phyloP scores from a whole-genome alignment of 768 basidiomycete species.

The Suillus variegatus region DNA sequence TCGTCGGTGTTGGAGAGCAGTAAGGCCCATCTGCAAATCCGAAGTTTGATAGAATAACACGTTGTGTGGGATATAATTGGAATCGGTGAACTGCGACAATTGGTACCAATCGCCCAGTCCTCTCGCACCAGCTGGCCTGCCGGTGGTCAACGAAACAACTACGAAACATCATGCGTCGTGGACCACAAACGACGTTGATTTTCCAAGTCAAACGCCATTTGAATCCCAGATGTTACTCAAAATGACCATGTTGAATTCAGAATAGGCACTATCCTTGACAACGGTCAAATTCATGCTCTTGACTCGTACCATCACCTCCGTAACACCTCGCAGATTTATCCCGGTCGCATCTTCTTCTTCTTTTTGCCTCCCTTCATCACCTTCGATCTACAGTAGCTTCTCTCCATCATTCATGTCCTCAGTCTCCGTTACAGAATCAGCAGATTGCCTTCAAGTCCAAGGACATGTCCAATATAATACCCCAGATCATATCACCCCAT shows the following conservation, averaged over 20 bases:
- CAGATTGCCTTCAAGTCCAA: conserved; percentile 64
- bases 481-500: conserved; percentile 62
- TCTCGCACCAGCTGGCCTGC: not conserved
- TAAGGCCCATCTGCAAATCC: no score
- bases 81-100: not conserved
- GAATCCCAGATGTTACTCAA: not conserved
- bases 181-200: not conserved
- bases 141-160: not conserved
- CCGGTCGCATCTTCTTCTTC: not conserved
- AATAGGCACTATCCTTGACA: conserved; percentile 1
- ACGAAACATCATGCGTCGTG: not conserved
- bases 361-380: not conserved
- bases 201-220: not conserved
- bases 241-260: not conserved
- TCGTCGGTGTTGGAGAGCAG: not conserved
- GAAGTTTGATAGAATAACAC: not conserved
- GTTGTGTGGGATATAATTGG: not conserved
- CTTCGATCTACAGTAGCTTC: conserved; percentile 1
- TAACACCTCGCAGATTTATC: not conserved
- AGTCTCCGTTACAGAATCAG: conserved; percentile 41
- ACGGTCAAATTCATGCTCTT: conserved; percentile 8
- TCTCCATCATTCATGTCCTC: conserved; percentile 20
- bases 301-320: conserved; percentile 1
- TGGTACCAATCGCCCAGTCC: not conserved
- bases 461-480: conserved; percentile 78